Evolutionary conservation across 768 basidiomycete species (phyloP).

Genomic region (Sistotremastrum niveocremeum): DNA sequence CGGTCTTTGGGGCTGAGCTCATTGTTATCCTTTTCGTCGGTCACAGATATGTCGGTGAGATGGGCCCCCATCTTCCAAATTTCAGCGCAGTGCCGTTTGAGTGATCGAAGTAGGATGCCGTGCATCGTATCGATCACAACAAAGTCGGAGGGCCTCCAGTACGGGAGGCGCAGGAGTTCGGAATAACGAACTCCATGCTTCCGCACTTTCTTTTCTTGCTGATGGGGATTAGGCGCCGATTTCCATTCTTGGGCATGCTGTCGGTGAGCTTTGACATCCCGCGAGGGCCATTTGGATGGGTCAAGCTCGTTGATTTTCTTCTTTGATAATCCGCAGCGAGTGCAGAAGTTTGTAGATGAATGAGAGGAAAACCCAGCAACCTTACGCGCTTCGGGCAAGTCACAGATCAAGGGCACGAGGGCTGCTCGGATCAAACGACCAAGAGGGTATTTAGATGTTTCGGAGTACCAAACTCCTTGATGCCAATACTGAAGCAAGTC

Average conservation of each 20-base stretch:
- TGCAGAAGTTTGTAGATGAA: slow-evolving; percentile 13
- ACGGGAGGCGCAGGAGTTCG: slow-evolving; percentile 21
- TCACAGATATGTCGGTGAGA: not conserved
- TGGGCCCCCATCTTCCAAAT: not conserved
- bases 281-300: slow-evolving; percentile 11
- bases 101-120: not conserved
- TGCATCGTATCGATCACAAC: slow-evolving; percentile 18
- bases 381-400: slow-evolving; percentile 22
- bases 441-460: slow-evolving; percentile 9
- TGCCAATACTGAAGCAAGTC: slow-evolving; percentile 23
- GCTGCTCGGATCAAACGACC: slow-evolving; percentile 19
- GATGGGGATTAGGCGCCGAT: no score
- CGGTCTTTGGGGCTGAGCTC: not conserved
- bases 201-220: no score
- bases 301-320: slow-evolving; percentile 18
- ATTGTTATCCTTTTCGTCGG: not conserved
- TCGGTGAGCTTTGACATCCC: slow-evolving; percentile 6
- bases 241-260: slow-evolving; percentile 9
- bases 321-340: slow-evolving; percentile 13
- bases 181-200: slow-evolving; percentile 20
- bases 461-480: slow-evolving; percentile 16
- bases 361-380: slow-evolving; percentile 16
- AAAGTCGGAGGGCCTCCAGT: slow-evolving; percentile 23
- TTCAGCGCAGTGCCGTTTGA: not conserved
- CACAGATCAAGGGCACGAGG: slow-evolving; percentile 21